Conservation (phyloP, 352 stramenopile genomes). For the Globisporangium carolinianum region DNA sequence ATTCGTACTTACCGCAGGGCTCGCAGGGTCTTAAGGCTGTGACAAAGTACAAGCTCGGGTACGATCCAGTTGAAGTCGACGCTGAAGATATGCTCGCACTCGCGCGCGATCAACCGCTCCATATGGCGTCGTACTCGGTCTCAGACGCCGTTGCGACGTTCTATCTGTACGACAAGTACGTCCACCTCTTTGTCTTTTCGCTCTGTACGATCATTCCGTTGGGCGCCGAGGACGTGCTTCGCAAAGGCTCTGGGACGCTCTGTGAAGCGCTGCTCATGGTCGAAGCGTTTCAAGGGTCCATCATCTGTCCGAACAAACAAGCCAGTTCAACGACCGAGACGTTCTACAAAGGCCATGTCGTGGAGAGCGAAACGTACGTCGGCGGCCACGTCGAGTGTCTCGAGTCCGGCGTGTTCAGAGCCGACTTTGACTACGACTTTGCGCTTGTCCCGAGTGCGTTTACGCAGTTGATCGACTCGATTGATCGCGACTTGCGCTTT, state of each 20-base stretch:
- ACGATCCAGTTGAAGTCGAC: conserved; percentile 97
- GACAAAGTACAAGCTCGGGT: conserved; percentile 99
- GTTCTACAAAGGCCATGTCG: conserved; percentile 92
- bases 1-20: conserved; percentile 98
- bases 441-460: conserved; percentile 91
- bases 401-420: conserved; percentile 96
- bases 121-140: conserved; percentile 99
- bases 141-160: conserved; percentile 99
- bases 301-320: conserved; percentile 99
- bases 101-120: conserved; percentile 90
- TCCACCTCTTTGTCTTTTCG: conserved; percentile 99
- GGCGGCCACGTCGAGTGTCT: conserved; percentile 99
- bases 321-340: conserved; percentile 65
- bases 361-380: conserved; percentile 99
- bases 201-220: conserved; percentile 99
- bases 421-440: conserved; percentile 98
- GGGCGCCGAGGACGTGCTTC: conserved; percentile 96
- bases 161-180: conserved; percentile 99
- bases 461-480: conserved; percentile 93
- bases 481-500: conserved; percentile 97
- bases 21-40: conserved; percentile 98
- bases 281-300: conserved; percentile 93
- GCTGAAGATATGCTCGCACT: conserved; percentile 98
- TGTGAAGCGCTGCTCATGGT: conserved; percentile 99
- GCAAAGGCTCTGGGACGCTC: conserved; percentile 94